These are phyloP conservation scores for Cercophora newfieldiana DNA, from an alignment of 495 filamentous ascomycete genomes.

Conservation along the genomic window DNA sequence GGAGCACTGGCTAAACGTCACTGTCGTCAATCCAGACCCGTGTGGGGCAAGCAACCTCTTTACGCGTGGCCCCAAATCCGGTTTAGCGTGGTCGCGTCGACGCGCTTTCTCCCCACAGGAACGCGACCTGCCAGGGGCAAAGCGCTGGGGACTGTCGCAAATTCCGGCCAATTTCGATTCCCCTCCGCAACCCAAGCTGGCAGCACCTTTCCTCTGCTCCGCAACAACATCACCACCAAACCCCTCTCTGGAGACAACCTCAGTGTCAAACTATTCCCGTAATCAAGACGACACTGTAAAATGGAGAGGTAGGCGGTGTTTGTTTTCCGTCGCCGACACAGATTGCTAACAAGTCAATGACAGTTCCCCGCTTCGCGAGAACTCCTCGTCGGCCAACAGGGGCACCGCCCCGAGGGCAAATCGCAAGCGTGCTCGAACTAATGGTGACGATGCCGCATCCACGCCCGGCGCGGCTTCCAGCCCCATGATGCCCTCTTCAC, in stretches of 20 bases:
- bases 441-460: slow-evolving; percentile 66
- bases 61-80: slow-evolving; percentile 35
- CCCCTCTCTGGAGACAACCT: neutral
- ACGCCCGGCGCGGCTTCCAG: slow-evolving; percentile 65
- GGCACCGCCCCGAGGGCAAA: slow-evolving; percentile 59
- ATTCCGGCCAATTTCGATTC: slow-evolving; percentile 16
- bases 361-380: slow-evolving; percentile 79
- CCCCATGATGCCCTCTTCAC: slow-evolving; percentile 50
- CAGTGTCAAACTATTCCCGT: neutral
- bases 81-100: slow-evolving; percentile 32
- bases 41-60: slow-evolving; percentile 36
- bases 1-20: neutral
- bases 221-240: slow-evolving; percentile 18
- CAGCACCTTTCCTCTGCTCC: slow-evolving; percentile 8
- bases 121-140: slow-evolving; percentile 28
- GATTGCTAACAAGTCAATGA: neutral
- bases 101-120: slow-evolving; percentile 25
- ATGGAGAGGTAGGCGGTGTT: neutral
- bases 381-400: slow-evolving; percentile 84
- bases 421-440: slow-evolving; percentile 81
- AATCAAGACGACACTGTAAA: neutral
- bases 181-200: slow-evolving; percentile 14
- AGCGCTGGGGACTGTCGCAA: slow-evolving; percentile 5
- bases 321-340: neutral
- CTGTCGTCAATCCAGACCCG: neutral